Base-by-base conservation (phyloP, 1,284 basidiomycete species). In the Cutaneotrichosporon spelunceum region DNA sequence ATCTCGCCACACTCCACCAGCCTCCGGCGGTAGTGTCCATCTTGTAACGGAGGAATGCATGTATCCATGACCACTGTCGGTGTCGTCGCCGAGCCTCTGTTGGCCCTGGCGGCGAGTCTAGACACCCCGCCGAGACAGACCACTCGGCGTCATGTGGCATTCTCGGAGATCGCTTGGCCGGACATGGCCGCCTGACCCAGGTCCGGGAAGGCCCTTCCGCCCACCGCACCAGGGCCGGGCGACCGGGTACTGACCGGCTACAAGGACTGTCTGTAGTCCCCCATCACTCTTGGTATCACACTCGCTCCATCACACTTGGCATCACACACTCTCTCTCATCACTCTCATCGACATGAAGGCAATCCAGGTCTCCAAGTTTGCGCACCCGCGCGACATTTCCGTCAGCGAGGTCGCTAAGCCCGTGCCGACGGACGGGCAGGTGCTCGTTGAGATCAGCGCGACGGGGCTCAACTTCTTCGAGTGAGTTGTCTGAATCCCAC, bases 391-490 rank as follows among this genome's bases (percentile, higher is more conserved):
- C 44, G 82, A 87, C 69, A 85, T 92, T 57, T 60, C 80, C 2
- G 78, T 90, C 78, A 80, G 47, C 65, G 80, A 90, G 66, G 85
- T 84, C 9, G 84, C 87, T 3, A 29, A 86, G 84, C 72, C 92
- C 86, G 16, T 70, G 56, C 76, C 83, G 2, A 80, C 76, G 48
- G 76, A 81, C 26, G 82, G 83, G 47, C 83, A 93, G 62, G 84
- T 96, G 27, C 75, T 96, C 29, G 84, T 95, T 16, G 91, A 95
- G 65, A 86, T 96, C 3, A 87, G 91, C 65, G 68, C 72, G 21
- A 68, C 72, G 6, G 74, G 72, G 8, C 59, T 76, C 21, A 79
- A 76, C 66, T 76, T 76, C 61, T 76, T 76, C 63, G 74, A 78
- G 73, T 75, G 53, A 61, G 73, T 68, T 11, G 21, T n/a, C 27